A percentile compares a stretch with the other conserved stretches of the same genome.
Evolutionary conservation across 1,284 basidiomycete species (phyloP).

Genomic region (Rhizoctonia solani): DNA sequence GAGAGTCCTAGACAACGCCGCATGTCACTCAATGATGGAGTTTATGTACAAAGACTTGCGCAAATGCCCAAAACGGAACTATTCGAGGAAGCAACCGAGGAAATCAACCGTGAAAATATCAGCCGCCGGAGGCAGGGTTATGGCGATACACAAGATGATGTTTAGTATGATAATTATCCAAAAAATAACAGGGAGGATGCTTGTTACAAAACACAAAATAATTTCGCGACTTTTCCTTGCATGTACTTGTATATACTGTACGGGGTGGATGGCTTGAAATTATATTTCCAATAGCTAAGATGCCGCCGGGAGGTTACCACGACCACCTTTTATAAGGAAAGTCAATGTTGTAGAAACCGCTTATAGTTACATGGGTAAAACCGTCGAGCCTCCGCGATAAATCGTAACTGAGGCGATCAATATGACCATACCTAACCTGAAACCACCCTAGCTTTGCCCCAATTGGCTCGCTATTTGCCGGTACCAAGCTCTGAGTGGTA

Average conservation of each 20-base stretch:
- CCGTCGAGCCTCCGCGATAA: too few relatives aligned
- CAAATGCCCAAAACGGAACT: constrained; percentile 57
- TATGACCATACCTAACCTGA: too few relatives aligned
- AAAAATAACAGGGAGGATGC: neutral
- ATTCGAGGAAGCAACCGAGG: constrained; percentile 60
- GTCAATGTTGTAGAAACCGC: too few relatives aligned
- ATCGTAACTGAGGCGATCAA: too few relatives aligned
- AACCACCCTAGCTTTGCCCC: too few relatives aligned
- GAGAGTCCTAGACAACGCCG: constrained; percentile 50
- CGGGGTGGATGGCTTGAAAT: neutral
- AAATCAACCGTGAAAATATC: constrained; percentile 63
- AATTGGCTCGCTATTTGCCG: too few relatives aligned
- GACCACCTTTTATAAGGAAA: too few relatives aligned
- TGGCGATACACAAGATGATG: constrained; percentile 2
- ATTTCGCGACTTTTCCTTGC: neutral
- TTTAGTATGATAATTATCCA: neutral
- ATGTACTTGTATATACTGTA: neutral
- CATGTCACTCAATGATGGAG: constrained; percentile 63
- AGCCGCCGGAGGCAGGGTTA: constrained; percentile 27
- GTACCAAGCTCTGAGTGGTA: too few relatives aligned
- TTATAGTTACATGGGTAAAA: too few relatives aligned
- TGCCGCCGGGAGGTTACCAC: too few relatives aligned
- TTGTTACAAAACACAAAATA: neutral
- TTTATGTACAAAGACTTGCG: constrained; percentile 66
- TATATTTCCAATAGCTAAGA: neutral